These are phyloP conservation scores for Lentinula raphanica DNA, from an alignment of 768 basidiomycete genomes.

Conservation along the genomic window DNA sequence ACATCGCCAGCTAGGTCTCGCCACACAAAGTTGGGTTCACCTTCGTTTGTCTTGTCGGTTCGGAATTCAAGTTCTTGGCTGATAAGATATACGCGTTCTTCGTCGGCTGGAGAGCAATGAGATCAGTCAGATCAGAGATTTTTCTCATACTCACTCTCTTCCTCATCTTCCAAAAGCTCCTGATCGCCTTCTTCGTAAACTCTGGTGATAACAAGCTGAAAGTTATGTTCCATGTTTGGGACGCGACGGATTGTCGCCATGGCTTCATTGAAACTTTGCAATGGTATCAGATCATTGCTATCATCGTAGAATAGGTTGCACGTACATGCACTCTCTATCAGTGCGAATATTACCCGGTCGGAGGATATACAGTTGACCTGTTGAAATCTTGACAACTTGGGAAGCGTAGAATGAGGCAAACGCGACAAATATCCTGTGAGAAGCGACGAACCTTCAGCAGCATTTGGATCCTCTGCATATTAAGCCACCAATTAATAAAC, in stretches of 20 bases:
- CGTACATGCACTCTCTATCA: slow-evolving; percentile 96
- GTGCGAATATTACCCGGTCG: slow-evolving; percentile 88
- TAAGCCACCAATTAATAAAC: slow-evolving; percentile 22
- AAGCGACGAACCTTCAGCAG: slow-evolving; percentile 54
- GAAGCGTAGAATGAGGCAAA: not conserved
- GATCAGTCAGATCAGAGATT: not conserved
- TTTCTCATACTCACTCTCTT: slow-evolving; percentile 56
- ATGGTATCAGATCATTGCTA: slow-evolving; percentile 4
- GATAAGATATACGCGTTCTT: slow-evolving; percentile 89
- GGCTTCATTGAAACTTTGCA: slow-evolving; percentile 83
- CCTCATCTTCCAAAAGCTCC: slow-evolving; percentile 90
- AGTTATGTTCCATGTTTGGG: slow-evolving; percentile 69
- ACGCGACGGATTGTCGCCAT: slow-evolving; percentile 90
- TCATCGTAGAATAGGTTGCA: slow-evolving; percentile 10
- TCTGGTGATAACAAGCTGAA: slow-evolving; percentile 91
- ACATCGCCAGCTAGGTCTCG: slow-evolving; percentile 87
- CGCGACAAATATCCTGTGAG: not conserved
- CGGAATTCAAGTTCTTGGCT: slow-evolving; percentile 88
- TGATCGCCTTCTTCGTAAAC: slow-evolving; percentile 98
- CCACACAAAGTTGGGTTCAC: slow-evolving; percentile 84
- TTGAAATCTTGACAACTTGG: slow-evolving; percentile 81
- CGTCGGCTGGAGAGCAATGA: slow-evolving; percentile 59
- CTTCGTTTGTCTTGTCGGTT: slow-evolving; percentile 58
- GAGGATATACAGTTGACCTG: slow-evolving; percentile 87
- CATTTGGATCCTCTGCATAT: slow-evolving; percentile 81